Evolutionary conservation across 345 rosid genomes (phyloP).

Genomic region (Heritiera littoralis): DNA sequence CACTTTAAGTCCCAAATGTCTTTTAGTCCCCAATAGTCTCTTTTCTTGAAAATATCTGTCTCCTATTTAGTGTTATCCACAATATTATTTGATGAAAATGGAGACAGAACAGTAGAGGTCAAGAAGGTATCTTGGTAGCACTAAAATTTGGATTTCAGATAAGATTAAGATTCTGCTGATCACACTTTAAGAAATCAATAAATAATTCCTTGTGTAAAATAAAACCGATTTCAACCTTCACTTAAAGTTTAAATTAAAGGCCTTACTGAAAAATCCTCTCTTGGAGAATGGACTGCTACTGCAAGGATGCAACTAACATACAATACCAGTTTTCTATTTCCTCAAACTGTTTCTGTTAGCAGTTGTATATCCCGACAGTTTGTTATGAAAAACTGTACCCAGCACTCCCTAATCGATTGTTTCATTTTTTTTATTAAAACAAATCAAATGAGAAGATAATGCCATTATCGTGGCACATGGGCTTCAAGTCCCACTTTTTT

Average conservation of each 20-base stretch:
- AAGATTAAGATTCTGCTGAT: not conserved
- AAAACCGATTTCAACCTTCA: not conserved
- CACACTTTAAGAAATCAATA: not conserved
- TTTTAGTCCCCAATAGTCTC: not conserved
- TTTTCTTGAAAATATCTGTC: not conserved
- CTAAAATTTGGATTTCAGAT: not conserved
- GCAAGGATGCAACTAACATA: not conserved
- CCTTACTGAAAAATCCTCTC: not conserved
- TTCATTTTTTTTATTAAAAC: not conserved
- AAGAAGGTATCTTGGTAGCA: not conserved
- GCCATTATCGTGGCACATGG: not conserved
- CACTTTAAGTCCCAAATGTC: not conserved
- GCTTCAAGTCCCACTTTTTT: not conserved
- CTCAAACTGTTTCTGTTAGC: not conserved
- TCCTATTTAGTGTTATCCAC: not conserved
- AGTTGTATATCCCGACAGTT: not conserved
- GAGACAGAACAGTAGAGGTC: not conserved
- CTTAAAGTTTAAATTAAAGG: not conserved
- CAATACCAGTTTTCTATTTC: not conserved
- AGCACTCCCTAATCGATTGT: not conserved
- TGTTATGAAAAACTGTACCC: not conserved
- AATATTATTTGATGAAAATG: not conserved
- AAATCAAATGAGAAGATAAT: not conserved
- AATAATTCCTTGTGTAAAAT: not conserved
- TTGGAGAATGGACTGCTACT: not conserved